Base-by-base conservation (phyloP, 2,329 filamentous ascomycete genomes). In the Pseudocercospora vitis region DNA sequence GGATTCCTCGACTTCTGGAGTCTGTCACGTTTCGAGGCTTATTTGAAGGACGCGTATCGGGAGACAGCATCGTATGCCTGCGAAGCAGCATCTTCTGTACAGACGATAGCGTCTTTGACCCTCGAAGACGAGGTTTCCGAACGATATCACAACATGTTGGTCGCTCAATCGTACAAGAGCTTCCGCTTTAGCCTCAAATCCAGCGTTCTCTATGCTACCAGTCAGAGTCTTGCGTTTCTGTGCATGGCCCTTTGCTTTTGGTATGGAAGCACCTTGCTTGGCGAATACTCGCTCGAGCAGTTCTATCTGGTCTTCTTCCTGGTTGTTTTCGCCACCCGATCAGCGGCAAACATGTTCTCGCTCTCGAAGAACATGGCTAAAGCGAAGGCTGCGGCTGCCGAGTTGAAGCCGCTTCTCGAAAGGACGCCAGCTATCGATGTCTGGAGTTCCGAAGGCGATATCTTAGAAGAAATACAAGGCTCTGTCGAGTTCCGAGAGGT, bases 241-340 rank as follows among this genome's bases (percentile, higher is more conserved):
- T 57, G 63, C 26, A 56, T 62, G 29, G 60, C 50, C 19, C 52
- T 66, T 33, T 60, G 57, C 7, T 68, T 68, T 56, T 68, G 66
- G 66, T 59, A 61, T 23, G 68, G 68, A 2, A 57, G 55, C 19
- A 56, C 53, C 19, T 57, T 69, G 18, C 55, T 69, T 12, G 63
- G 66, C 9, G 37, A 42, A 21, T 69, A 69, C 55, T 58, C 52
- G 7, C 51, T 60, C 12, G 52, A 70, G 3, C 66, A 76, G n/a
- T 83, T 82, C 62, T 82, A 81, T 61, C 73, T 80, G 2, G 73
- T 80, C 28, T 87, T 85, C 66, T 82, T 86, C 69, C 47, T 42
- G 2, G 77, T 87, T 7, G 80, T 87, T 23, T 81, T 87, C 60
- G 84, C 84, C 1, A 83, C 82, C 9, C 83, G 89, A 68, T 74